Conservation (phyloP, 495 filamentous ascomycete species). For the Aspergillus cavernicola region DNA sequence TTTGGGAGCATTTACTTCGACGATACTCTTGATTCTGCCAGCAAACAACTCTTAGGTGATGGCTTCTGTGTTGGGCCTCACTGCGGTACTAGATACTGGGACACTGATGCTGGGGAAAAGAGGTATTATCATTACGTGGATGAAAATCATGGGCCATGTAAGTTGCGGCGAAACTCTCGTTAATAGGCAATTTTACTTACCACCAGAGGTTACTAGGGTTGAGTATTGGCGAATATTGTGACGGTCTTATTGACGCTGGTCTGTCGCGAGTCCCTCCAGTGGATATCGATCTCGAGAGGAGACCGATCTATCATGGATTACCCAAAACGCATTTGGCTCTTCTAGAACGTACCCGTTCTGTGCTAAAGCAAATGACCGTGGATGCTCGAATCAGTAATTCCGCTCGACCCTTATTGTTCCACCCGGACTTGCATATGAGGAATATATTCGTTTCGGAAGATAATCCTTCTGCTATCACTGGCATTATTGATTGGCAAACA, state of each 20-base stretch:
- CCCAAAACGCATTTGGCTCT: constrained; percentile 25
- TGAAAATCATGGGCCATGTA: constrained; percentile 36
- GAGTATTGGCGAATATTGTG: constrained; percentile 27
- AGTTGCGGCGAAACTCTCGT: constrained; percentile 14
- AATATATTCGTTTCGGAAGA: constrained; percentile 44
- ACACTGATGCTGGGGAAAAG: constrained; percentile 27
- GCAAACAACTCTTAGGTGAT: constrained; percentile 23
- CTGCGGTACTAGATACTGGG: constrained; percentile 37
- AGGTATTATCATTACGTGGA: constrained; percentile 18
- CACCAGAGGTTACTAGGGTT: constrained; percentile 21
- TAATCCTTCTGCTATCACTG: constrained; percentile 34
- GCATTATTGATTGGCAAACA: constrained; percentile 42
- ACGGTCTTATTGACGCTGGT: constrained; percentile 36
- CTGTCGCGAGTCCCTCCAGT: constrained; percentile 29
- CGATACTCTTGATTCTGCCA: constrained; percentile 11
- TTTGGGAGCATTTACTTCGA: constrained; percentile 40
- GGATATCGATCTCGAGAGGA: constrained; percentile 8
- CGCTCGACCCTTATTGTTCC: constrained; percentile 30
- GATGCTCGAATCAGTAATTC: constrained; percentile 21
- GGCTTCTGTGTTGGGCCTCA: constrained; percentile 39
- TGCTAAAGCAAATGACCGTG: constrained; percentile 25
- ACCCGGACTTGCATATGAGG: constrained; percentile 40
- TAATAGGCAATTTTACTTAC: not conserved
- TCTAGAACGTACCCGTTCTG: constrained; percentile 17
- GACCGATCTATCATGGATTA: constrained; percentile 27